Evolutionary conservation across 2,329 filamentous ascomycete genomes (phyloP).

Genomic region (Septoria linicola): DNA sequence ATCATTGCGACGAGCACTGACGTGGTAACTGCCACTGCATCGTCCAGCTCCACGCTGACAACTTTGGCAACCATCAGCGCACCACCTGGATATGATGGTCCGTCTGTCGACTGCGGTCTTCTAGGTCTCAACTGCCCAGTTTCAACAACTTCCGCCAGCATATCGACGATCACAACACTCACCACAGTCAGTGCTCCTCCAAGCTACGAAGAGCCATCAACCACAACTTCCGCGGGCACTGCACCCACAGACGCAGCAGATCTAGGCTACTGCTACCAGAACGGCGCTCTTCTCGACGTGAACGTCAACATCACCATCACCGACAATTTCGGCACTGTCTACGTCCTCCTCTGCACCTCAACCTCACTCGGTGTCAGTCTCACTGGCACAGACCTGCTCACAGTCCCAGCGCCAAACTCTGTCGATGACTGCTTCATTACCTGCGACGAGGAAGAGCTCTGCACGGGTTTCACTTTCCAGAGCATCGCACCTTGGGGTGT

Average conservation of each 20-base stretch:
- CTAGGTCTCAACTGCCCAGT: neutral
- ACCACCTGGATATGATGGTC: neutral
- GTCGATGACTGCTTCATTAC: constrained; percentile 8
- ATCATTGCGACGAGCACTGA: neutral
- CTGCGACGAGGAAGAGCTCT: constrained; percentile 4
- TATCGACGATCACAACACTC: neutral
- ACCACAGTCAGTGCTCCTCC: neutral
- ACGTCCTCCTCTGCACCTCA: constrained; percentile 8
- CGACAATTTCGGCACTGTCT: constrained; percentile 8
- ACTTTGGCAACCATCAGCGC: neutral
- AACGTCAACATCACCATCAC: constrained; percentile 10
- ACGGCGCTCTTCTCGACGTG: constrained; percentile 3
- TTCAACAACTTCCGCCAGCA: neutral
- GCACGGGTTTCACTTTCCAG: constrained; percentile 15
- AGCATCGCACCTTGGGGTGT: constrained; percentile 7
- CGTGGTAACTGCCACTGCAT: neutral
- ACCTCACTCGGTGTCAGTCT: constrained; percentile 7
- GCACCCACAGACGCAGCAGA: neutral
- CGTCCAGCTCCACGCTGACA: neutral
- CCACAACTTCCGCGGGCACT: neutral
- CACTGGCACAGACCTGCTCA: neutral
- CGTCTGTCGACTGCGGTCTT: neutral
- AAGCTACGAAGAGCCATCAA: neutral
- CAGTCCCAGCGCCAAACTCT: constrained; percentile 6
- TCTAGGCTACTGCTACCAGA: constrained; percentile 8